Conservation (phyloP, 1,284 basidiomycete species). For the Sparassis latifolia region DNA sequence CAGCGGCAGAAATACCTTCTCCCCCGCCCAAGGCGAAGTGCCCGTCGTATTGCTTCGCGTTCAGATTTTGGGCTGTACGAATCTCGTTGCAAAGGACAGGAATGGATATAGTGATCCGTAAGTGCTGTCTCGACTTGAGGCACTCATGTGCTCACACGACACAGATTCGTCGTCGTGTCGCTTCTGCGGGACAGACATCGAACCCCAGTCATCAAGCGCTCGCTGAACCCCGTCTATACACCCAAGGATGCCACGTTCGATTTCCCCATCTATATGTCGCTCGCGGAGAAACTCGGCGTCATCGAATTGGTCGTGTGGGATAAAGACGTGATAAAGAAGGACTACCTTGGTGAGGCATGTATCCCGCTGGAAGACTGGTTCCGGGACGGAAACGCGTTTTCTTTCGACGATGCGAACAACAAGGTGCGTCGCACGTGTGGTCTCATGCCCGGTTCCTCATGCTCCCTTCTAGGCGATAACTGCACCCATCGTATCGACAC, state of each 20-base stretch:
- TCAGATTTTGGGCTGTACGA: constrained; percentile 58
- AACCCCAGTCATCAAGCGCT: constrained; percentile 78
- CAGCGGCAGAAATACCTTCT: constrained; percentile 34
- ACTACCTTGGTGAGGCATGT: constrained; percentile 88
- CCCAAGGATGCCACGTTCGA: constrained; percentile 80
- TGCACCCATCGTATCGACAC: constrained; percentile 52
- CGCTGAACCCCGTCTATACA: constrained; percentile 69
- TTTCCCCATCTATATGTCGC: constrained; percentile 73
- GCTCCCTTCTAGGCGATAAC: constrained; percentile 10
- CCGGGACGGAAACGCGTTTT: constrained; percentile 39
- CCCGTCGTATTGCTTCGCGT: constrained; percentile 62
- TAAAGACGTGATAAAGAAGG: constrained; percentile 83
- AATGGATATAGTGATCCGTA: constrained; percentile 72
- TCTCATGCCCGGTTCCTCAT: background rate
- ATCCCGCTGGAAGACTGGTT: constrained; percentile 83
- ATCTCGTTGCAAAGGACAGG: constrained; percentile 56
- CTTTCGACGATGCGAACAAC: constrained; percentile 54
- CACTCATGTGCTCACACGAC: constrained; percentile 1
- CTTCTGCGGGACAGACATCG: constrained; percentile 61
- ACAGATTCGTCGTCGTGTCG: constrained; percentile 69
- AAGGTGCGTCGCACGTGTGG: constrained; percentile 32
- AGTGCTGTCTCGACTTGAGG: constrained; percentile 22
- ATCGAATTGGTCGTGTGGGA: constrained; percentile 92
- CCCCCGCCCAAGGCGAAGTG: constrained; percentile 52
- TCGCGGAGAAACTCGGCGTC: constrained; percentile 67